A percentile compares a stretch with the other conserved stretches of the same genome.
phyloP scores from a whole-genome alignment of 2,329 filamentous ascomycete genomes.

The Simplicillium aogashimaense region DNA sequence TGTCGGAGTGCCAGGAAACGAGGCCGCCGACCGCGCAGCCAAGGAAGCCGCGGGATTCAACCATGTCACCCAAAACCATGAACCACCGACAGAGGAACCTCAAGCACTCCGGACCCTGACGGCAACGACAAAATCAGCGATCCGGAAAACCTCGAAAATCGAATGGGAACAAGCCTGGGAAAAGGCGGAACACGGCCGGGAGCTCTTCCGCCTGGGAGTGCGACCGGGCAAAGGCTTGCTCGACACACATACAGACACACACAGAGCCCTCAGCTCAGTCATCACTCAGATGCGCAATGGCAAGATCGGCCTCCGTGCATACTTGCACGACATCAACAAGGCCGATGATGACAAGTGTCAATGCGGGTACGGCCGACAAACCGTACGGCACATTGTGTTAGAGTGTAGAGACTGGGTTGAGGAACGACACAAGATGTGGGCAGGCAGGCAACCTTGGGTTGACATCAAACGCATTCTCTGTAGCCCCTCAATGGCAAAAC shows the following conservation, averaged over 20 bases:
- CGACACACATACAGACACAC: slow-evolving; percentile 5
- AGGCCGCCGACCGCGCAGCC: slow-evolving; percentile 17
- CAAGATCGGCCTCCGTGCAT: slow-evolving; percentile 16
- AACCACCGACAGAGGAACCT: not conserved
- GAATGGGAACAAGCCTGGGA: slow-evolving; percentile 7
- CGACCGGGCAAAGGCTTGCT: slow-evolving; percentile 6
- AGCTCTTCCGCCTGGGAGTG: slow-evolving; percentile 7
- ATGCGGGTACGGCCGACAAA: slow-evolving; percentile 15
- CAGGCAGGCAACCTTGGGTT: slow-evolving; percentile 9
- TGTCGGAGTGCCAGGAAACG: slow-evolving; percentile 10
- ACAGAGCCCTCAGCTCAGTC: slow-evolving; percentile 13
- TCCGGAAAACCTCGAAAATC: slow-evolving; percentile 6
- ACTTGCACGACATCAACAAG: slow-evolving; percentile 18
- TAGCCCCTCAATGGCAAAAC: slow-evolving; percentile 18
- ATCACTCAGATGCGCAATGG: slow-evolving; percentile 15
- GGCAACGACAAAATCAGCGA: slow-evolving; percentile 8
- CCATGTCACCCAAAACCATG: not conserved
- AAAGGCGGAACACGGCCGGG: slow-evolving; percentile 3
- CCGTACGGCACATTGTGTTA: slow-evolving; percentile 17
- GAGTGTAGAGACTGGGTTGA: slow-evolving; percentile 17
- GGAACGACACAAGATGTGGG: slow-evolving; percentile 14
- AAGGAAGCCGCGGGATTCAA: slow-evolving; percentile 25
- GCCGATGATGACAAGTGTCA: slow-evolving; percentile 16
- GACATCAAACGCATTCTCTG: slow-evolving; percentile 21
- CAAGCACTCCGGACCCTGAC: slow-evolving; percentile 4